Conservation (phyloP, 768 basidiomycete species). For the Mycena sanguinolenta region DNA sequence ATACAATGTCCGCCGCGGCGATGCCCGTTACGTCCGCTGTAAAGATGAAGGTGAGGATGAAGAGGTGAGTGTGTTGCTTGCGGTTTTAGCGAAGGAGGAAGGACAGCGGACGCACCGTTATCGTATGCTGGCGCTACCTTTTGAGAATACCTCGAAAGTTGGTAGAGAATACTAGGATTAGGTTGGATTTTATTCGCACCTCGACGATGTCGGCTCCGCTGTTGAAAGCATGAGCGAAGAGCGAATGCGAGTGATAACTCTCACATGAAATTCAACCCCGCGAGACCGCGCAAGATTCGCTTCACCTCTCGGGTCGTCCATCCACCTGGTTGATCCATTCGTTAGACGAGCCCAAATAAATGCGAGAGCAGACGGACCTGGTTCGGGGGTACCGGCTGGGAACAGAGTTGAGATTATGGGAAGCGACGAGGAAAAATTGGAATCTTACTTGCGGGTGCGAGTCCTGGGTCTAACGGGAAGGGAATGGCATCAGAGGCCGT, state of each 20-base stretch:
- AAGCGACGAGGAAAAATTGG: too few species aligned
- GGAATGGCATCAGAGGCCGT: neutral
- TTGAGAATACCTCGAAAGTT: conserved; percentile 38
- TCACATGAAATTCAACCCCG: conserved; percentile 73
- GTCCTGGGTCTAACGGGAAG: conserved; percentile 61
- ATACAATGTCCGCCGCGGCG: conserved; percentile 58
- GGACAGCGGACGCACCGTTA: conserved; percentile 52
- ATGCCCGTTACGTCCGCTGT: conserved; percentile 53
- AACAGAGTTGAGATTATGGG: too few species aligned
- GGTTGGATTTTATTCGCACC: conserved; percentile 9
- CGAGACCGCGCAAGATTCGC: conserved; percentile 70
- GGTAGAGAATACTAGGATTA: neutral
- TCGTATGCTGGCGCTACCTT: conserved; percentile 62
- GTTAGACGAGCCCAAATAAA: too few species aligned
- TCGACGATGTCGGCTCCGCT: conserved; percentile 68
- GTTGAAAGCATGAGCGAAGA: neutral
- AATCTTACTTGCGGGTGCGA: conserved; percentile 70
- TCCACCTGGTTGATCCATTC: conserved; percentile 35
- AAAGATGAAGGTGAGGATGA: too few species aligned
- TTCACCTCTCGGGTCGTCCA: conserved; percentile 77
- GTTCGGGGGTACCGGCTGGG: conserved; percentile 40
- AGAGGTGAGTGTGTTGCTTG: neutral
- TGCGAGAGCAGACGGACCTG: neutral
- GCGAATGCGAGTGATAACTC: conserved; percentile 30
- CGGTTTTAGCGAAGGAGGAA: neutral